Percentiles rank a stretch among this genome's conserved stretches.
These are phyloP conservation scores for Chloranthus sessilifolius DNA, from an alignment of 164 flowering plant genomes.

Conservation along the genomic window DNA sequence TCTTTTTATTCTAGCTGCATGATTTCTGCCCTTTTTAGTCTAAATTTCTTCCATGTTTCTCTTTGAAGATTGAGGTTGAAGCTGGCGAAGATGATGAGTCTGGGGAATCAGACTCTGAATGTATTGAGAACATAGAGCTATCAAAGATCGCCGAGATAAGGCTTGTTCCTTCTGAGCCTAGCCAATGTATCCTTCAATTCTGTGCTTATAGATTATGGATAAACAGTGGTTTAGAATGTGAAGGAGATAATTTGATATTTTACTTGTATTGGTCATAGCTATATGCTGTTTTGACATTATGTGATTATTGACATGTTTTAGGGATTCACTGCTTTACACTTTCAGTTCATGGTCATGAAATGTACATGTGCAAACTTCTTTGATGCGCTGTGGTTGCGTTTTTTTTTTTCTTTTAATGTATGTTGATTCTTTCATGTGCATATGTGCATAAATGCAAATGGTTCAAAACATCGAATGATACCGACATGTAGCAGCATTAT, in stretches of 20 bases:
- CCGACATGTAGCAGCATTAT: too few relatives aligned
- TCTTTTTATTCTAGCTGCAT: not conserved
- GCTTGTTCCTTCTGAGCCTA: constrained; percentile 81
- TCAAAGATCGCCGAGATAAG: constrained; percentile 86
- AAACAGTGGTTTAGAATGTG: not conserved
- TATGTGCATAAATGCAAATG: too few relatives aligned
- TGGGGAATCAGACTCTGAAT: constrained; percentile 60
- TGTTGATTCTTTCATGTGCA: too few relatives aligned
- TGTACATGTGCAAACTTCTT: too few relatives aligned
- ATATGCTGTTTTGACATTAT: not conserved
- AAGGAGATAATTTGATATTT: not conserved
- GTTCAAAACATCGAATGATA: too few relatives aligned
- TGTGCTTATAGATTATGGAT: not conserved
- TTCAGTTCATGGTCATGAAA: too few relatives aligned
- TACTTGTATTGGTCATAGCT: too few relatives aligned
- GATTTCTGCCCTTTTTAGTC: not conserved
- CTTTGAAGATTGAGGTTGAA: constrained; percentile 69
- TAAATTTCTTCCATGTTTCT: constrained; percentile 4
- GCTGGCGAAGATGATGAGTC: constrained; percentile 52
- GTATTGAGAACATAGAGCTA: constrained; percentile 38
- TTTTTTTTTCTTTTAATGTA: too few relatives aligned
- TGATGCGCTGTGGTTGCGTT: too few relatives aligned
- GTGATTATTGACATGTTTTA: too few relatives aligned
- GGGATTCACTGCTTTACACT: too few relatives aligned
- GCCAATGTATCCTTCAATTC: constrained; percentile 40